phyloP scores from a whole-genome alignment of 1,284 basidiomycete genomes.

The Coriolopsis trogii region DNA sequence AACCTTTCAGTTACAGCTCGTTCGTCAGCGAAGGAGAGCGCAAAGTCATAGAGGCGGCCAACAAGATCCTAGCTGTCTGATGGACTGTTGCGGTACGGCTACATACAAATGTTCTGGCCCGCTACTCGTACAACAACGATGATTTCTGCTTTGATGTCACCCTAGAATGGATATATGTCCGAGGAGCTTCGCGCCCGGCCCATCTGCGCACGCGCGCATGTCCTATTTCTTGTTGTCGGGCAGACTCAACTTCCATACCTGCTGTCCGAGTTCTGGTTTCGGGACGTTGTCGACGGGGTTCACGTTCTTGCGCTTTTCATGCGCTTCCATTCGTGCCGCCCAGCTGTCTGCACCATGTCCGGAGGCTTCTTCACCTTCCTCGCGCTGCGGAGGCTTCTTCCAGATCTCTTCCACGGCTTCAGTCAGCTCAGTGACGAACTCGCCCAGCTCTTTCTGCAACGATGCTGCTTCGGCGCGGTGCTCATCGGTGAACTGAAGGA shows the following conservation, averaged over 20 bases:
- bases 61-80: slow-evolving; percentile 26
- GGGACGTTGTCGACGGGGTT: slow-evolving; percentile 60
- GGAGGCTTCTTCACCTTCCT: slow-evolving; percentile 32
- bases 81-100: too few relatives aligned
- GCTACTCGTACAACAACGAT: slow-evolving; percentile 14
- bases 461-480: slow-evolving; percentile 59
- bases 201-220: background rate
- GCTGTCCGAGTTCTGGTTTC: slow-evolving; percentile 55
- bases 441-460: slow-evolving; percentile 55
- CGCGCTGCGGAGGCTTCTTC: slow-evolving; percentile 37
- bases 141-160: slow-evolving; percentile 2
- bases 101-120: background rate
- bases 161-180: too few relatives aligned
- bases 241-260: slow-evolving; percentile 56
- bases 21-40: slow-evolving; percentile 25
- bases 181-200: too few relatives aligned
- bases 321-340: slow-evolving; percentile 63
- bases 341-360: slow-evolving; percentile 52
- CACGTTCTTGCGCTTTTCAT: slow-evolving; percentile 50
- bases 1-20: slow-evolving; percentile 31
- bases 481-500: slow-evolving; percentile 62
- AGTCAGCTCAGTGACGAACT: slow-evolving; percentile 55
- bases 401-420: slow-evolving; percentile 64
- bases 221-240: slow-evolving; percentile 4
- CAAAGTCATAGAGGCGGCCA: slow-evolving; percentile 27